A percentile compares a stretch with the other conserved stretches of the same genome.
phyloP scores from a whole-genome alignment of 1,284 basidiomycete genomes.

The Irpex sp. region DNA sequence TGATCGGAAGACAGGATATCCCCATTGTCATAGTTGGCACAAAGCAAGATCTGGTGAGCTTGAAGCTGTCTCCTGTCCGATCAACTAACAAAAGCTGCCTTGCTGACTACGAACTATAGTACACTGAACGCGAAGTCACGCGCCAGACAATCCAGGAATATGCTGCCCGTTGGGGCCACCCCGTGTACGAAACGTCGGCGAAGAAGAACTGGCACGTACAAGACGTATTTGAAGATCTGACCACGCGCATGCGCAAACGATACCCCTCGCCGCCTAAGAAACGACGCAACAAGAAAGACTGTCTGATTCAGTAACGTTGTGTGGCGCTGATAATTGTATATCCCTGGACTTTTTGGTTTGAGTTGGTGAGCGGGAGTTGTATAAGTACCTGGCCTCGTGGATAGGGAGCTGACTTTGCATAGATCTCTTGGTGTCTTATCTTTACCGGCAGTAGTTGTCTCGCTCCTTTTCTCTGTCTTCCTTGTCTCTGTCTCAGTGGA shows the following conservation, averaged over 20 bases:
- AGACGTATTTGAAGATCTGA: constrained; percentile 77
- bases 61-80: neutral
- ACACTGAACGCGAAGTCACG: constrained; percentile 78
- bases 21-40: constrained; percentile 89
- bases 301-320: constrained; percentile 55
- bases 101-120: constrained; percentile 19
- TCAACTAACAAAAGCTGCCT: neutral
- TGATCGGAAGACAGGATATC: constrained; percentile 38
- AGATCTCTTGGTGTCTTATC: too few species aligned
- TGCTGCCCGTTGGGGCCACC: constrained; percentile 65
- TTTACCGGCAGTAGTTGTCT: too few species aligned
- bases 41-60: constrained; percentile 69
- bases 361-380: too few species aligned
- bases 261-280: constrained; percentile 47
- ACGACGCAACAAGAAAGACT: constrained; percentile 40
- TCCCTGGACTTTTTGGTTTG: too few species aligned
- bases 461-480: neutral
- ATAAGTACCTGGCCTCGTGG: too few species aligned
- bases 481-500: neutral
- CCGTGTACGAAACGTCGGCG: constrained; percentile 84
- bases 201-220: constrained; percentile 78
- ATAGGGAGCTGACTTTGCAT: too few species aligned
- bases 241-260: constrained; percentile 67
- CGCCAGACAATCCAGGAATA: constrained; percentile 63
- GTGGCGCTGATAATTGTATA: neutral